These are phyloP conservation scores for Penicillium fimorum DNA, from an alignment of 495 filamentous ascomycete genomes.

Conservation along the genomic window DNA sequence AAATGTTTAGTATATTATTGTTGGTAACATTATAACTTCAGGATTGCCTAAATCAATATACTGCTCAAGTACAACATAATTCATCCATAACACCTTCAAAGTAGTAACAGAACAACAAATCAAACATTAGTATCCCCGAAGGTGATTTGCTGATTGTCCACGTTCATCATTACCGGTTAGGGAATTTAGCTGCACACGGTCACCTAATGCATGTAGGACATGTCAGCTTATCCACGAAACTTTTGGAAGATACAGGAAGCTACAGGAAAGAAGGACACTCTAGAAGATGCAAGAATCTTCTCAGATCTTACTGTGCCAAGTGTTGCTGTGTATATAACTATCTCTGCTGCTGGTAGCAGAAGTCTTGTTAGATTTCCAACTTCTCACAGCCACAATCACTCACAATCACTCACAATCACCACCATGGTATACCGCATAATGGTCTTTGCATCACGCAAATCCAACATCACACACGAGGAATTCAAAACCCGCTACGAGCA, in stretches of 20 bases:
- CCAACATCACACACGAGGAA: neutral
- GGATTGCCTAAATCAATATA: no score
- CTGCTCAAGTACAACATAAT: no score
- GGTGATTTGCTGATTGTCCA: no score
- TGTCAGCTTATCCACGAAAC: neutral
- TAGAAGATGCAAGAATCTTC: neutral
- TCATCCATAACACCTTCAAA: no score
- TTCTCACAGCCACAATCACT: neutral
- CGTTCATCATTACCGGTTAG: neutral
- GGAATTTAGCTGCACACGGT: neutral
- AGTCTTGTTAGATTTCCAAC: neutral
- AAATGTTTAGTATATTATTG: no score
- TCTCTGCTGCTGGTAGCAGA: neutral
- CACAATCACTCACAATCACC: neutral
- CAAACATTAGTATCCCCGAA: no score
- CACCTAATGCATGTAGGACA: neutral
- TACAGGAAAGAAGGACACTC: neutral
- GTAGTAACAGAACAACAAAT: no score
- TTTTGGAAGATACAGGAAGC: neutral
- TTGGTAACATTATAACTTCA: no score
- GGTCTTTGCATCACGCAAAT: neutral
- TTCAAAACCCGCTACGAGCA: slow-evolving; percentile 3
- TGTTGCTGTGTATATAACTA: neutral
- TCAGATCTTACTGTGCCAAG: neutral
- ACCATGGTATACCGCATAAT: neutral